Base-by-base conservation (phyloP, 192 early-diverging fungal species). In the Coemansia sp. region DNA sequence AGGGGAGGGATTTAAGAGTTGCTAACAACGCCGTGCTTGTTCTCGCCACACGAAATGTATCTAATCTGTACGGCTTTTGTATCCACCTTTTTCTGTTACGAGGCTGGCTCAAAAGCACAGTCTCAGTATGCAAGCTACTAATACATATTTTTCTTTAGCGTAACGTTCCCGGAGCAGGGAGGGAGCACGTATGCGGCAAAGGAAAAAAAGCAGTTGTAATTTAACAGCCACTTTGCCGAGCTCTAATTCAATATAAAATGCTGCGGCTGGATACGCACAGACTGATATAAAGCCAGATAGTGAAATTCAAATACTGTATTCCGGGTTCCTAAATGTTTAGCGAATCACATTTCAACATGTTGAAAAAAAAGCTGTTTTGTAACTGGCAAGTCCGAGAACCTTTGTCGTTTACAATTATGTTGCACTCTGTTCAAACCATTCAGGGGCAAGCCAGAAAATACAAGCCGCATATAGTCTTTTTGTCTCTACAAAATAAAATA, bases 21-120 rank as follows among this genome's bases (percentile, higher is more conserved):
- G 39, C 19, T 19, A 49, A 49, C 48, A 49, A 49, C 48, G 48
- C 48, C 48, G 48, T 49, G n/a, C 48, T 49, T 49, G 48, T 49
- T 49, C 48, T 49, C 48, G 48, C 48, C 48, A 49, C 48, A 49
- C 15, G 19, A 7, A 21, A 49, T 8, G 48, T 49, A 22, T 49
- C 48, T 49, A 49, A 49, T n/a, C 12, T 49, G 48, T 7, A 49
- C 48, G 48, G 48, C 48, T 49, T n/a, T 21, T 49, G 41, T 17
- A 49, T 49, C 48, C 48, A n/a, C 48, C 48, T 49, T 17, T 47
- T 47, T 47, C 43, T 17, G 48, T 22, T 49, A 49, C 15, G 48
- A n/a, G 48, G 48, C 48, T 49, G 48, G 48, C 48, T 49, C 15
- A 45, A 45, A n/a, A 35, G n/a, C 15, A 49, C 48, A 49, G 48